Percentiles rank a stretch among this genome's conserved stretches.
phyloP scores from a whole-genome alignment of 2,329 filamentous ascomycete genomes.

The Calonectria leucothoes region DNA sequence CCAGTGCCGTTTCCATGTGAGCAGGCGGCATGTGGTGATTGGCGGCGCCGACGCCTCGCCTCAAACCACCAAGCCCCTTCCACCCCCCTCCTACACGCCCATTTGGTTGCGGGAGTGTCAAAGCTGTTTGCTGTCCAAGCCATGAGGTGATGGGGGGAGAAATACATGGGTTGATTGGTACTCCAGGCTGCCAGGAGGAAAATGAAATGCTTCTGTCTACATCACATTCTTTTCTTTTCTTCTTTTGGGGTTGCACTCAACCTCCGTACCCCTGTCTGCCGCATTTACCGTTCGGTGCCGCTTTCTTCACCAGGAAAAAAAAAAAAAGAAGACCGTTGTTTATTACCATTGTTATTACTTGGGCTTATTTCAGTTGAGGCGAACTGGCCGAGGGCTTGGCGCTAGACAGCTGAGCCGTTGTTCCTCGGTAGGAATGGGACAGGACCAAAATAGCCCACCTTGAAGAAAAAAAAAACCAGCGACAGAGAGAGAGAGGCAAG shows the following conservation, averaged over 20 bases:
- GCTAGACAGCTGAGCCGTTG: not conserved
- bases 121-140: not conserved
- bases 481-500: not conserved
- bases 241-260: not conserved
- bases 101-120: not conserved
- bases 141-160: too few relatives aligned
- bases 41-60: not conserved
- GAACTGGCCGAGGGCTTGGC: not conserved
- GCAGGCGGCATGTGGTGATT: conserved; percentile 9
- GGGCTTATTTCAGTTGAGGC: conserved; percentile 4
- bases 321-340: too few relatives aligned
- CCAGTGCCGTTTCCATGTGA: conserved; percentile 1
- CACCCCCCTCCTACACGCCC: not conserved
- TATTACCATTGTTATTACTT: not conserved
- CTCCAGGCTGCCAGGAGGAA: not conserved
- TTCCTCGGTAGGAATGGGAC: not conserved
- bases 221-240: not conserved
- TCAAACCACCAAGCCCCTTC: conserved; percentile 14
- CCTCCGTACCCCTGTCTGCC: not conserved
- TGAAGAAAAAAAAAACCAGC: not conserved
- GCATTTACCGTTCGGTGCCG: not conserved
- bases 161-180: not conserved
- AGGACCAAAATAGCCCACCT: not conserved
- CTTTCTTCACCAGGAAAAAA: not conserved
- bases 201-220: not conserved